phyloP scores from a whole-genome alignment of 495 filamentous ascomycete genomes.

The Ascodesmis nigricans region DNA sequence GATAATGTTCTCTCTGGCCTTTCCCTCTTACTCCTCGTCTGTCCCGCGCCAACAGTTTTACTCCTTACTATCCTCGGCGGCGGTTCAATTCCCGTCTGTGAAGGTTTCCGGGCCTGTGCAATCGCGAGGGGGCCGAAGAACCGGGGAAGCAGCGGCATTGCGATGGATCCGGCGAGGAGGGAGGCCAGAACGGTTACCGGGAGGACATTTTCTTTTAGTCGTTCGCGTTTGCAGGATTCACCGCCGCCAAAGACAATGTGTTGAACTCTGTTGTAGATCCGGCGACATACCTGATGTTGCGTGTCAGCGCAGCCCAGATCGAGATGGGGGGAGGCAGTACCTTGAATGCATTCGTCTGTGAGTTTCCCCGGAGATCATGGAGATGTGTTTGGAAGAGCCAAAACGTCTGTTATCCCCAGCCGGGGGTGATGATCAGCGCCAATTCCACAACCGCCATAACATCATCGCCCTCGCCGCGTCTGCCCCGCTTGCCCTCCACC shows the following conservation, averaged over 20 bases:
- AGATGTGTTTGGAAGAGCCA: conserved; percentile 69
- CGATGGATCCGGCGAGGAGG: conserved; percentile 43
- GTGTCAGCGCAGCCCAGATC: background rate
- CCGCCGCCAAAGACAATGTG: conserved; percentile 51
- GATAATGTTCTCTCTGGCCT: too few relatives aligned
- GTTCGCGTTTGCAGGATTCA: conserved; percentile 37
- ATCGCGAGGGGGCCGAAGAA: conserved; percentile 47
- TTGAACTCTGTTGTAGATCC: conserved; percentile 62
- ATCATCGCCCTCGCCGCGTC: too few relatives aligned
- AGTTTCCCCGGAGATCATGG: conserved; percentile 45
- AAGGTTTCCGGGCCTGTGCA: conserved; percentile 48
- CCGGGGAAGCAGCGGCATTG: conserved; percentile 25
- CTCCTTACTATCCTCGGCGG: conserved; percentile 34
- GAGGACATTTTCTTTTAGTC: conserved; percentile 51
- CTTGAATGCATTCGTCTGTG: conserved; percentile 41
- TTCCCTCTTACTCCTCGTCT: conserved; percentile 27
- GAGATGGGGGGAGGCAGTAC: conserved; percentile 6
- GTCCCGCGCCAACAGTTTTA: conserved; percentile 35
- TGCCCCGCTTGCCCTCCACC: too few relatives aligned
- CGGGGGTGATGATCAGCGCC: background rate
- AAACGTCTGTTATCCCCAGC: conserved; percentile 36
- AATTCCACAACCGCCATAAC: too few relatives aligned
- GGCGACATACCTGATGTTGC: conserved; percentile 28
- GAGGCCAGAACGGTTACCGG: conserved; percentile 50
- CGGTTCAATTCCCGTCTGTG: conserved; percentile 34